Base-by-base conservation (phyloP, 2,329 filamentous ascomycete species). In the Gremmenia infestans region DNA sequence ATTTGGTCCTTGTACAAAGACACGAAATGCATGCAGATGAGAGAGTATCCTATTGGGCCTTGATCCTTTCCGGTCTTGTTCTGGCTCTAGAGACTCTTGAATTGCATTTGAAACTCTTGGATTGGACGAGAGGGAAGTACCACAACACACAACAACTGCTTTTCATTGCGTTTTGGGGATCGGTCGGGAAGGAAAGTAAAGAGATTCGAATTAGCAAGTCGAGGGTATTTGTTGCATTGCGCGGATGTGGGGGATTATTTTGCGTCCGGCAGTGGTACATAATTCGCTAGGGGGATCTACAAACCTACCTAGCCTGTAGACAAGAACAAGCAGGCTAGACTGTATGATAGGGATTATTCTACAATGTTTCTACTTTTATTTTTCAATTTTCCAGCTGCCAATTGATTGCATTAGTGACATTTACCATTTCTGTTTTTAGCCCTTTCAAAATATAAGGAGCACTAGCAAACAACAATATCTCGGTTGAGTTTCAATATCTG, bases 1-100 rank as follows among this genome's bases (percentile, higher is more conserved):
- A 40, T 48, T 62, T 61, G 58, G 52, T 58, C 60, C 56, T 53
- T 60, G 52, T 60, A 59, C 42, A 58, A 51, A 54, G 54, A 45
- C 42, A 19, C 42, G 42, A 28, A 28, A 28, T 28, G 25, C 22
- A 45, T 19, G 17, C 4, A 22, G 17, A 45, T 1, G 42, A 45
- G 47, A 14, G 35, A 47, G 53, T 25, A 46, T 42, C 45, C 52
- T 46, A 42, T 35, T 53, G 15, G 17, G 45, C 45, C 49, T 45
- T 23, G n/a, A 19, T 8, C n/a, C 17, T 22, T 12, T 11, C 17
- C 42, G 15, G n/a, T 19, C n/a, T 12, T 19, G 11, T 45, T 45
- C 42, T 7, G 25, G 25, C 25, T 28, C 25, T 28, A 28, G 25
- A 28, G 25, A 5, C 25, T 28, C 25, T 28, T 28, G 25, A 8